Evolutionary conservation across 768 basidiomycete species (phyloP), one percentile per base, ranked within the genome.

Genomic region (Mycena maculata): DNA sequence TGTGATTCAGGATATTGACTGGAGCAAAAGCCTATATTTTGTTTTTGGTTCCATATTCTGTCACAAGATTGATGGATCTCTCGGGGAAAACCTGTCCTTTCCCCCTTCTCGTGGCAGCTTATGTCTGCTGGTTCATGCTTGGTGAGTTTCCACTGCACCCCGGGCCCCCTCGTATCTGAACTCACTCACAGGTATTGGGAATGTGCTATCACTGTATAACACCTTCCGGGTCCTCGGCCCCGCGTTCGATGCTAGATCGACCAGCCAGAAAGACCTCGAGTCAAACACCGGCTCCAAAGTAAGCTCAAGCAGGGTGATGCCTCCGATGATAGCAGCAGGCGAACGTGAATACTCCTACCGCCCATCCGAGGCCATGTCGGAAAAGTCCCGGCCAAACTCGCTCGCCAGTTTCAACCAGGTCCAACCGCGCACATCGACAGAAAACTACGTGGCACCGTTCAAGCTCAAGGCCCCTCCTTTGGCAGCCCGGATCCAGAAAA

Each of bases 201-300:
- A 93, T 71, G 89, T 90, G 28, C 63, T 84, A 11, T 80, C 93
- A n/a, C 82, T 92, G 30, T 87, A 85, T 79, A 91, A 90, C 73
- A 91, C 89, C 12, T 86, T 92, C 73, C 85, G 87, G 12, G 83
- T 91, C 55, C 78, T 93, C 36, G 80, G 82, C 11, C 86, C 86
- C 27, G 85, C 85, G 25, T 84, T 89, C 70, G 78, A 84, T 64
- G 76, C 74, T 27, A 75, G 73, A 39, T 69, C 74, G 22, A 65
- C 76, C 13, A 65, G 69, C 23, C 73, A 77, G n/a, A 77, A 75
- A 31, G 75, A 71, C 38, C 59, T 71, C 20, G 69, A 71, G 45
- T 67, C 62, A 9, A 60, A 50, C 28, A 41, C n/a, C 28, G 36
- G 55, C 27, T 49, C 47, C 8, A 36, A 36, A 45, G 44, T 1